phyloP scores from a whole-genome alignment of 352 stramenopile genomes.

The Blastocystis sp. region DNA sequence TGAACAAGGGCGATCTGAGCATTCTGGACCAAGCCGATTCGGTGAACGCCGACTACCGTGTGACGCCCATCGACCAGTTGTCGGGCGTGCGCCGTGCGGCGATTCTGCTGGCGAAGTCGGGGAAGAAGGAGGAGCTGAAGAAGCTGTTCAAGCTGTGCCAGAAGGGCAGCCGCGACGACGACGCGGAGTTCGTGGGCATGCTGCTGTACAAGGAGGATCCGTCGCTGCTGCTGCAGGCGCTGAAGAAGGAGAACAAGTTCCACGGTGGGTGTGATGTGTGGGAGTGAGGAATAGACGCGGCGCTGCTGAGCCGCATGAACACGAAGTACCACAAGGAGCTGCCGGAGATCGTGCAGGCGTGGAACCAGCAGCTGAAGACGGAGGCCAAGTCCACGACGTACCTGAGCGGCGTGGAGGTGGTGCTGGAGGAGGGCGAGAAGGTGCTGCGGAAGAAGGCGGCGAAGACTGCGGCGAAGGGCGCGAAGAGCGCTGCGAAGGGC shows the following conservation, averaged over 20 bases:
- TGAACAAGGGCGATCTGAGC: conserved; percentile 66
- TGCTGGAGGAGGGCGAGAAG: conserved; percentile 29
- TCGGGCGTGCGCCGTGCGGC: conserved; percentile 38
- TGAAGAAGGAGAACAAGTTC: conserved; percentile 65
- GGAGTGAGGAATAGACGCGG: conserved; percentile 14
- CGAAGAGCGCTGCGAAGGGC: conserved; percentile 10
- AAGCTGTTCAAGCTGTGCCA: conserved; percentile 63
- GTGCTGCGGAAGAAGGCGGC: neutral
- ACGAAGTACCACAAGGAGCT: conserved; percentile 67
- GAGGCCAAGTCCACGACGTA: conserved; percentile 9
- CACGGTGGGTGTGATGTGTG: conserved; percentile 5
- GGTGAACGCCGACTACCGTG: conserved; percentile 51
- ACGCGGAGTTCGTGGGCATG: conserved; percentile 51
- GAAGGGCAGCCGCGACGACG: conserved; percentile 26
- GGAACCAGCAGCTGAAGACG: conserved; percentile 64
- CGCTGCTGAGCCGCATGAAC: conserved; percentile 59
- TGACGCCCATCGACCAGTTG: conserved; percentile 64
- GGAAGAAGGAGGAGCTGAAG: conserved; percentile 67
- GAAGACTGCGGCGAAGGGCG: neutral
- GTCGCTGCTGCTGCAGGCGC: conserved; percentile 37
- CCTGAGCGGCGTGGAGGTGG: conserved; percentile 42
- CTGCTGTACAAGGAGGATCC: conserved; percentile 64
- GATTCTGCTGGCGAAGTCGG: conserved; percentile 57
- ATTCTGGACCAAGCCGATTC: conserved; percentile 53
- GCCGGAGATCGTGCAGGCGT: conserved; percentile 42